A percentile compares a stretch with the other conserved stretches of the same genome.
Evolutionary conservation across 495 filamentous ascomycete species (phyloP).

Genomic region (Zalerion maritima): DNA sequence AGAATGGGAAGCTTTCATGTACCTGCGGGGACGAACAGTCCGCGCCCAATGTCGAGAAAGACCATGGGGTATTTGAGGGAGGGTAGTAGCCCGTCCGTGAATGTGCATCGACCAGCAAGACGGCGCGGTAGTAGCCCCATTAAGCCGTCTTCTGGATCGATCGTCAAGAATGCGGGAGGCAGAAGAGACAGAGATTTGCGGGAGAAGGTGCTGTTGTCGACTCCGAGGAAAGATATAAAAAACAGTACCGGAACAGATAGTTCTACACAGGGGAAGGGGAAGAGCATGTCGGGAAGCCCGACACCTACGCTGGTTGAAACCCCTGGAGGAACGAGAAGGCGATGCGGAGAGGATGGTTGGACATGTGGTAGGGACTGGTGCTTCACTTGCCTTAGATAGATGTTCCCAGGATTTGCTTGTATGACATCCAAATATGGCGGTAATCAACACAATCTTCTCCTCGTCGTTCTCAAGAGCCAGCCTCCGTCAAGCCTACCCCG

Average conservation of each 20-base stretch:
- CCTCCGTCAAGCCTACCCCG: too few relatives aligned
- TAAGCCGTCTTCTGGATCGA: constrained; percentile 7
- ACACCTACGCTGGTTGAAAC: constrained; percentile 16
- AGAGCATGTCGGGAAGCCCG: constrained; percentile 5
- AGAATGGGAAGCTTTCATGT: constrained; percentile 4
- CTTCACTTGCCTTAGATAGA: constrained; percentile 35
- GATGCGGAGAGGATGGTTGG: constrained; percentile 33
- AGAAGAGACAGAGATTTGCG: constrained; percentile 1
- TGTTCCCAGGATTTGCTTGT: too few relatives aligned
- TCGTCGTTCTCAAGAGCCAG: too few relatives aligned
- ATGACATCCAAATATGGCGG: too few relatives aligned
- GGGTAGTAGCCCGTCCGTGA: too few relatives aligned
- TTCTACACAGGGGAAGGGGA: constrained; percentile 3
- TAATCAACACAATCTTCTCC: too few relatives aligned
- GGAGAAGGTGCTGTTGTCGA: constrained; percentile 3
- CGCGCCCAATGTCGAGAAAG: background rate
- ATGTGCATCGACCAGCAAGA: background rate
- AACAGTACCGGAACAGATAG: background rate
- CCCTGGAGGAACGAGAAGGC: constrained; percentile 25
- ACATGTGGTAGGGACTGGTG: constrained; percentile 33
- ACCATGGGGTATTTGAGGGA: background rate
- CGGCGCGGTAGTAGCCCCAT: background rate
- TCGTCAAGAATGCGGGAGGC: constrained; percentile 11
- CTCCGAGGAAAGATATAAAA: constrained; percentile 2
- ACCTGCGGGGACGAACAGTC: constrained; percentile 1